Percentiles rank a stretch among this genome's conserved stretches.
These are phyloP conservation scores for Globisporangium lucens DNA, from an alignment of 352 stramenopile genomes.

Conservation along the genomic window DNA sequence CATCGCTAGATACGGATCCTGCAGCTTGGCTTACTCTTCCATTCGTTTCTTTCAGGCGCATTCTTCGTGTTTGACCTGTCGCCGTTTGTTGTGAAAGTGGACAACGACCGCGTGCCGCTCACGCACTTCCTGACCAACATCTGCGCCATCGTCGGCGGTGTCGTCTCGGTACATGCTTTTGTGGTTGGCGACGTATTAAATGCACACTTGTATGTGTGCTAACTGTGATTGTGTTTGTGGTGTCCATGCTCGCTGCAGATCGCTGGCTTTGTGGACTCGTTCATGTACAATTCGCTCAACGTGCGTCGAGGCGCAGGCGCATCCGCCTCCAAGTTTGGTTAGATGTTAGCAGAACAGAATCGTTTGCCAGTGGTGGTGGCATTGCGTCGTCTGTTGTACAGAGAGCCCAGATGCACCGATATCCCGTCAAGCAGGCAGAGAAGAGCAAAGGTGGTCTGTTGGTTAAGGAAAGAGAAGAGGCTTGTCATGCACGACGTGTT, in stretches of 20 bases:
- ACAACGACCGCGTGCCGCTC: conserved; percentile 76
- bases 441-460: background rate
- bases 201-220: background rate
- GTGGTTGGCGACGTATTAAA: background rate
- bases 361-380: background rate
- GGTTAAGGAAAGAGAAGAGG: background rate
- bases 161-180: conserved; percentile 62
- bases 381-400: background rate
- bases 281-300: conserved; percentile 84
- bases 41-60: conserved; percentile 30
- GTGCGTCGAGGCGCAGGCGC: conserved; percentile 30
- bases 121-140: conserved; percentile 86
- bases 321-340: conserved; percentile 34
- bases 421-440: background rate
- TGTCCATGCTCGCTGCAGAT: conserved; percentile 37
- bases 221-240: background rate
- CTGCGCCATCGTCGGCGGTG: conserved; percentile 77
- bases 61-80: conserved; percentile 88
- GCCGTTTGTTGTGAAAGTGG: conserved; percentile 84
- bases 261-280: conserved; percentile 83
- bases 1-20: background rate
- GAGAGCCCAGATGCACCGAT: background rate
- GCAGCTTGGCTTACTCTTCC: background rate
- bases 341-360: background rate
- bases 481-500: background rate